Conservation (phyloP, 2,329 filamentous ascomycete genomes). For the Magnaporthales sp. region DNA sequence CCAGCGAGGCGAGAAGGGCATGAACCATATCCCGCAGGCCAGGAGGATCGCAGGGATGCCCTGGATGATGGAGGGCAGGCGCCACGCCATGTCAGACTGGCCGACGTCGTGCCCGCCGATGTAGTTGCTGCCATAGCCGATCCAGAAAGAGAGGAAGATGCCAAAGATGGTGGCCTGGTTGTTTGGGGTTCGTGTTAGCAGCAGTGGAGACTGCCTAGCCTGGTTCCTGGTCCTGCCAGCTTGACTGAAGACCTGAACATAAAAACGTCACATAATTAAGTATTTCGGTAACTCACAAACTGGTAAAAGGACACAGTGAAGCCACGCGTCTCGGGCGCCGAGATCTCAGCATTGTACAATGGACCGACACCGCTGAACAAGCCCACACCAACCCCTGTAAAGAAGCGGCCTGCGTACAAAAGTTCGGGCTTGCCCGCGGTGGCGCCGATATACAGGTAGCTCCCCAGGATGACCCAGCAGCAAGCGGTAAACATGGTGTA, state of each 20-base stretch:
- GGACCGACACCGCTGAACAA: conserved; percentile 35
- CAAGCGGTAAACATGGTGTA: conserved; percentile 42
- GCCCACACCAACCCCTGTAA: conserved; percentile 35
- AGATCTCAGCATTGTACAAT: conserved; percentile 41
- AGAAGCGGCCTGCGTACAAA: conserved; percentile 7
- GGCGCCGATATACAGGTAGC: conserved; percentile 35
- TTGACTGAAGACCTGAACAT: no score
- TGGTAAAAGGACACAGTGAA: conserved; percentile 58
- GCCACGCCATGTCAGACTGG: conserved; percentile 31
- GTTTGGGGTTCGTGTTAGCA: background rate
- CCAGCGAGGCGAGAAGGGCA: conserved; percentile 41
- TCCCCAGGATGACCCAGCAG: conserved; percentile 34
- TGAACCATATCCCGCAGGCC: conserved; percentile 27
- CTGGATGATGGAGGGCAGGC: conserved; percentile 36
- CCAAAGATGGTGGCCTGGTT: conserved; percentile 40
- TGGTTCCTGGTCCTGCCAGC: no score
- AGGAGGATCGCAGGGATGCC: conserved; percentile 27
- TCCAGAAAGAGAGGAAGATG: conserved; percentile 42
- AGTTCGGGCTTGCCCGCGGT: conserved; percentile 23
- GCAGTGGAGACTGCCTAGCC: no score
- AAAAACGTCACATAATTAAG: no score
- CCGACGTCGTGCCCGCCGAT: conserved; percentile 30
- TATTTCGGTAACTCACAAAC: conserved; percentile 25
- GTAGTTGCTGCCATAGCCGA: conserved; percentile 35
- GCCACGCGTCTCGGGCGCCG: conserved; percentile 57